These are phyloP conservation scores for Trichoderma gamsii DNA, from an alignment of 495 filamentous ascomycete species.

Conservation along the genomic window DNA sequence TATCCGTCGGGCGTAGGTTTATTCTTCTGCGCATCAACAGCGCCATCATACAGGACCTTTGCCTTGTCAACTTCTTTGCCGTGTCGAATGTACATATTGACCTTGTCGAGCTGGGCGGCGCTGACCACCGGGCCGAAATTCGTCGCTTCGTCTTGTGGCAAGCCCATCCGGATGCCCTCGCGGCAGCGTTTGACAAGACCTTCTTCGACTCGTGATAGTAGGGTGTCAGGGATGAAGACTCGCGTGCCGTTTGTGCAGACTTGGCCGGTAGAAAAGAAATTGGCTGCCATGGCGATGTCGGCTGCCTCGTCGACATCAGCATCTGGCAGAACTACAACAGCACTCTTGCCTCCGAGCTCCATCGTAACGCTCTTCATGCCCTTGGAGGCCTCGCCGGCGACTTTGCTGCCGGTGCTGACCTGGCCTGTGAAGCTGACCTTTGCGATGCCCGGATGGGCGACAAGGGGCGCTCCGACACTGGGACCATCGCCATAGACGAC, in stretches of 20 bases:
- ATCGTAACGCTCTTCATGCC: constrained; percentile 72
- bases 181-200: constrained; percentile 50
- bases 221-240: constrained; percentile 58
- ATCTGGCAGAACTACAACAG: constrained; percentile 63
- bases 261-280: constrained; percentile 69
- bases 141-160: constrained; percentile 53
- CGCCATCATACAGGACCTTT: constrained; percentile 25
- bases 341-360: constrained; percentile 77
- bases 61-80: constrained; percentile 29
- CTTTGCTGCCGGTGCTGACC: constrained; percentile 37
- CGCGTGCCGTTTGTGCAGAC: constrained; percentile 75
- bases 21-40: constrained; percentile 18
- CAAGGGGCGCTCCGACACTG: constrained; percentile 47
- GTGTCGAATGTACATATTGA: constrained; percentile 31
- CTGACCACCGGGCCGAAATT: constrained; percentile 58
- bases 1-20: constrained; percentile 47
- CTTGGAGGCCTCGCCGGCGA: constrained; percentile 37
- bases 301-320: constrained; percentile 65
- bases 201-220: constrained; percentile 55
- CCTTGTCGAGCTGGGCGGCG: constrained; percentile 32
- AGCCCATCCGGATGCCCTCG: constrained; percentile 51
- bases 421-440: constrained; percentile 56
- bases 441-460: constrained; percentile 45
- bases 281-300: constrained; percentile 61
- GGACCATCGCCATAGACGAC: constrained; percentile 50